Conservation (phyloP, 306 rosid genomes). For the Gastrolobium bilobum region DNA sequence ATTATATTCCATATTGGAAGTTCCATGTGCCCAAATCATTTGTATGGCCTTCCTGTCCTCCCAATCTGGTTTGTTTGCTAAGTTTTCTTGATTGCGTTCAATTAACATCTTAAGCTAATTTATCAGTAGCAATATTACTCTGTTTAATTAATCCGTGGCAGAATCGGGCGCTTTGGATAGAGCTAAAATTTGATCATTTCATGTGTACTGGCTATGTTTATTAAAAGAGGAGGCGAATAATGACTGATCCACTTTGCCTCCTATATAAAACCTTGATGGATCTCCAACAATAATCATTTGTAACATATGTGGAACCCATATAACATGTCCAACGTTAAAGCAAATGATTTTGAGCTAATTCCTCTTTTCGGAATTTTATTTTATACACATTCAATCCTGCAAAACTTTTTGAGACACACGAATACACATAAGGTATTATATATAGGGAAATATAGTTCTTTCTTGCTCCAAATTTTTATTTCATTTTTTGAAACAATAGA, state of each 20-base stretch:
- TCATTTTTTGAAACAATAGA: too few relatives aligned
- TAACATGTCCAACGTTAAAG: conserved; percentile 38
- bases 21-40: conserved; percentile 79
- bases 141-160: conserved; percentile 10
- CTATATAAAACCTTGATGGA: conserved; percentile 46
- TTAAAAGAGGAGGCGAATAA: conserved; percentile 32
- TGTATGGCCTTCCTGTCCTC: conserved; percentile 64
- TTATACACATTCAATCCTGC: neutral
- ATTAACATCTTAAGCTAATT: conserved; percentile 24
- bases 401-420: neutral
- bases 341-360: conserved; percentile 35
- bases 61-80: conserved; percentile 28
- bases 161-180: neutral
- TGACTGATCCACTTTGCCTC: conserved; percentile 32
- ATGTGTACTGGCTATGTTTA: neutral
- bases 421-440: too few relatives aligned
- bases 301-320: conserved; percentile 52
- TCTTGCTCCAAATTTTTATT: too few relatives aligned
- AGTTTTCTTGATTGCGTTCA: conserved; percentile 29
- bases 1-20: conserved; percentile 51
- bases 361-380: conserved; percentile 10
- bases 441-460: too few relatives aligned
- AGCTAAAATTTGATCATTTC: neutral
- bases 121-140: neutral
- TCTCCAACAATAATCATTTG: conserved; percentile 33